Evolutionary conservation across 169 alveolate species (phyloP), one percentile per base, ranked within the genome.

Genomic region (Plasmodium adleri): DNA sequence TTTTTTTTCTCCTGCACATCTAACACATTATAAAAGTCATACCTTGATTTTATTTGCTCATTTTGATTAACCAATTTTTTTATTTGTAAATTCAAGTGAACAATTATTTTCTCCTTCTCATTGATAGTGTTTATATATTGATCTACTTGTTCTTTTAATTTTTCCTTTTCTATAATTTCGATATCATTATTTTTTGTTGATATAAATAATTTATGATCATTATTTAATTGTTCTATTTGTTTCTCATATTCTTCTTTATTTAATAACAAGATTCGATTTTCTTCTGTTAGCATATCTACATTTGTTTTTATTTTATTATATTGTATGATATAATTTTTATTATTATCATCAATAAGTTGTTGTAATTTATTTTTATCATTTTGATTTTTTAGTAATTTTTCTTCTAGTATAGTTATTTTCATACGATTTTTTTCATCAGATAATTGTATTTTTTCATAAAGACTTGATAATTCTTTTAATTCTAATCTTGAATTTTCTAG

Each of bases 181-280:
- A 71, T 45, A 24, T 80, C 90, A 49, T 80, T 80, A 45, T 80
- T 80, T 59, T 80, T 80, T 2, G 90, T 80, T n/a, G 75, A 13
- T 6, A 17, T 56, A 52, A 68, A 80, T 22, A 80, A 83, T 56
- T 67, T 20, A 5, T 68, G 39, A 17, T 83, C 85, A 9, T 15
- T 56, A 15, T 58, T 49, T 64, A 83, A 6, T 9, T 83, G 28
- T 43, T 83, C 91, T 12, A 83, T 83, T 62, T 70, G 70, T 28
- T 49, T 39, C 52, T 83, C 91, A 15, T 71, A 49, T 13, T 60
- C 63, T 49, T 70, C 74, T 15, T 70, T 83, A 10, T 47, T 24
- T 4, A 83, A 20, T 6, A 43, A 62, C 13, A 83, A 47, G 0
- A 59, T 62, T 67, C 85, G 52, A 20, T 83, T 83, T 54, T 83